Evolutionary conservation across 805 yeast genomes (phyloP).

Genomic region (Ascoidea rubescens): DNA sequence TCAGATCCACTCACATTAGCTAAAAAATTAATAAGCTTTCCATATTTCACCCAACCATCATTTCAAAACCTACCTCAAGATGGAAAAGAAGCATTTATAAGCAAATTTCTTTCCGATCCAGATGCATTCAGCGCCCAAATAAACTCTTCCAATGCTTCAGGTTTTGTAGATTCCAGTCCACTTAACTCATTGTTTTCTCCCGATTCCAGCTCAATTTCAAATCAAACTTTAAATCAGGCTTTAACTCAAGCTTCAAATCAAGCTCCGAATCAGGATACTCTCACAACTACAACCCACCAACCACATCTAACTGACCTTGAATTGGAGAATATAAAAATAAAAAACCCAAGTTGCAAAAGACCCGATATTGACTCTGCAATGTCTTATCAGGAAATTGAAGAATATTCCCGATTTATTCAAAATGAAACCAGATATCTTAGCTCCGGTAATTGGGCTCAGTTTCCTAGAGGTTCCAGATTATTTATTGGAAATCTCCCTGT

Average conservation of each 20-base stretch:
- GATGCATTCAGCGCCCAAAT: conserved; percentile 8
- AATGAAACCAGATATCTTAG: conserved; percentile 37
- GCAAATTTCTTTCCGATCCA: conserved; percentile 20
- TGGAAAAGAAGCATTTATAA: conserved; percentile 21
- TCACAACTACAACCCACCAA: no score
- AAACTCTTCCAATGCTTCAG: no score
- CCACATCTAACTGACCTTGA: no score
- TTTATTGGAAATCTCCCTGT: conserved; percentile 81
- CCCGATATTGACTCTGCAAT: conserved; percentile 46
- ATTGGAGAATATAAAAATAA: neutral
- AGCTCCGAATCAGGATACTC: neutral
- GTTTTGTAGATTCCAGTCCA: conserved; percentile 4
- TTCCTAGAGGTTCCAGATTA: conserved; percentile 64
- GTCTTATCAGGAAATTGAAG: conserved; percentile 35
- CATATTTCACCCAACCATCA: conserved; percentile 19
- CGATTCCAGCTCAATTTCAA: conserved; percentile 17
- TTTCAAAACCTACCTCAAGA: conserved; percentile 21
- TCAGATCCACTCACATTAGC: conserved; percentile 17
- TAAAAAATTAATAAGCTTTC: conserved; percentile 16
- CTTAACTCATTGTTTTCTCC: conserved; percentile 16
- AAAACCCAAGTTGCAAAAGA: conserved; percentile 35
- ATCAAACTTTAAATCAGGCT: conserved; percentile 19
- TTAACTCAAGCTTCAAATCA: neutral
- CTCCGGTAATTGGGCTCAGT: conserved; percentile 47
- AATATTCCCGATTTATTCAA: conserved; percentile 37